Conservation (phyloP, 768 basidiomycete species). For the Leccinum disarticulatum region DNA sequence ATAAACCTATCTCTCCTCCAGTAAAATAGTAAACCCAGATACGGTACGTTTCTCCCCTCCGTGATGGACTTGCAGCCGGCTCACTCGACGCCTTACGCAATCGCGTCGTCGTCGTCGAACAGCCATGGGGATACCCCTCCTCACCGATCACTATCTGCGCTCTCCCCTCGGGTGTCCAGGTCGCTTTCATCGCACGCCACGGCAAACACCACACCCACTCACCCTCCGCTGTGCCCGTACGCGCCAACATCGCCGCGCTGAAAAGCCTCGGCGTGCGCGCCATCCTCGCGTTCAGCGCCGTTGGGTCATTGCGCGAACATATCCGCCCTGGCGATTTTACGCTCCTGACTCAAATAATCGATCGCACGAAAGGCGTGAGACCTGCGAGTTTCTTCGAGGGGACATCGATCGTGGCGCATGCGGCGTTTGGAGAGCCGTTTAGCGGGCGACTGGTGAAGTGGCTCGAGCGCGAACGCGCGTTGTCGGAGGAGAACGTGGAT, state of each 20-base stretch:
- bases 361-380: slow-evolving; percentile 93
- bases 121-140: slow-evolving; percentile 94
- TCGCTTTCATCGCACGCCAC: slow-evolving; percentile 94
- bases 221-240: slow-evolving; percentile 78
- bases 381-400: slow-evolving; percentile 86
- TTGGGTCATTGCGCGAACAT: slow-evolving; percentile 92
- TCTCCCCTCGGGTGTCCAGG: slow-evolving; percentile 74
- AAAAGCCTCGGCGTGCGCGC: slow-evolving; percentile 89
- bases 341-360: slow-evolving; percentile 91
- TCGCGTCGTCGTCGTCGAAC: background rate
- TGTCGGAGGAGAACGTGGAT: slow-evolving; percentile 34
- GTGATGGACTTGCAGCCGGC: background rate
- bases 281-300: slow-evolving; percentile 92
- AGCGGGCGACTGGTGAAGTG: slow-evolving; percentile 60
- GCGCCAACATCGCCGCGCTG: slow-evolving; percentile 94
- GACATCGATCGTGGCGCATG: slow-evolving; percentile 82
- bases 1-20: slow-evolving; percentile 29
- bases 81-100: background rate
- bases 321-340: slow-evolving; percentile 87
- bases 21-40: slow-evolving; percentile 73
- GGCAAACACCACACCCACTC: slow-evolving; percentile 75
- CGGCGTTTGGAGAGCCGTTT: slow-evolving; percentile 94
- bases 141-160: slow-evolving; percentile 90
- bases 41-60: slow-evolving; percentile 56
- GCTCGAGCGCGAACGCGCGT: slow-evolving; percentile 59